phyloP scores from a whole-genome alignment of 2,329 filamentous ascomycete species.

The Cladobotryum mycophilum region DNA sequence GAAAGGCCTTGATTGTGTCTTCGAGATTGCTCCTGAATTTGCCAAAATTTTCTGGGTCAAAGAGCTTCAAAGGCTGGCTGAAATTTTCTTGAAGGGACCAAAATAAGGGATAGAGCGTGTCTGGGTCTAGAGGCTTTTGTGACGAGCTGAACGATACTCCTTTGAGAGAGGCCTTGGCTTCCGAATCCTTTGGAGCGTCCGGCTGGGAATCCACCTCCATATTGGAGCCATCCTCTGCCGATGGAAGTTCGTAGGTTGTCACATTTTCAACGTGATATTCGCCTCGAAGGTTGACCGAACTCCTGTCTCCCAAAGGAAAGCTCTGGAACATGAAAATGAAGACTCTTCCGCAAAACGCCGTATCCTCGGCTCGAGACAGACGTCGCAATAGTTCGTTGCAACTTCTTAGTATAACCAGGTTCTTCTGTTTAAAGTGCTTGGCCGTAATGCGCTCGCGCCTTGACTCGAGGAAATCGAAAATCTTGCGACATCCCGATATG shows the following conservation, averaged over 20 bases:
- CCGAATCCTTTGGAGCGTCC: slow-evolving; percentile 26
- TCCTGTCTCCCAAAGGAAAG: slow-evolving; percentile 92
- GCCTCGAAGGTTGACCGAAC: slow-evolving; percentile 90
- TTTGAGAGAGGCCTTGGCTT: slow-evolving; percentile 30
- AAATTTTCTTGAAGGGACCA: slow-evolving; percentile 92
- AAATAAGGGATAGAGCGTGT: slow-evolving; percentile 81
- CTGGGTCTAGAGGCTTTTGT: slow-evolving; percentile 55
- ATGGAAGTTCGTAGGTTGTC: slow-evolving; percentile 63
- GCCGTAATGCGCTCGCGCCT: slow-evolving; percentile 81
- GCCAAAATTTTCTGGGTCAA: slow-evolving; percentile 63
- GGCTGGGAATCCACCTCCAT: slow-evolving; percentile 62
- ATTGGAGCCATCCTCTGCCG: slow-evolving; percentile 25
- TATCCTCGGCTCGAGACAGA: slow-evolving; percentile 92
- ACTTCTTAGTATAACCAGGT: slow-evolving; percentile 80
- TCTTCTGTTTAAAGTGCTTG: slow-evolving; percentile 73
- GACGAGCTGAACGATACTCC: slow-evolving; percentile 34
- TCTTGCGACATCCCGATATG: slow-evolving; percentile 79
- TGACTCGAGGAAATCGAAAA: slow-evolving; percentile 94
- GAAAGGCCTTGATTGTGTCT: slow-evolving; percentile 53
- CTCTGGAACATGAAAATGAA: slow-evolving; percentile 99
- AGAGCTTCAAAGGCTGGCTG: slow-evolving; percentile 80
- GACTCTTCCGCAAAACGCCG: slow-evolving; percentile 92
- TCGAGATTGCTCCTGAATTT: slow-evolving; percentile 76
- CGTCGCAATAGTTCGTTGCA: slow-evolving; percentile 94
- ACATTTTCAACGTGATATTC: slow-evolving; percentile 96